A percentile compares a stretch with the other conserved stretches of the same genome.
Evolutionary conservation across 2,329 filamentous ascomycete genomes (phyloP).

Genomic region (Diaporthe batatas): DNA sequence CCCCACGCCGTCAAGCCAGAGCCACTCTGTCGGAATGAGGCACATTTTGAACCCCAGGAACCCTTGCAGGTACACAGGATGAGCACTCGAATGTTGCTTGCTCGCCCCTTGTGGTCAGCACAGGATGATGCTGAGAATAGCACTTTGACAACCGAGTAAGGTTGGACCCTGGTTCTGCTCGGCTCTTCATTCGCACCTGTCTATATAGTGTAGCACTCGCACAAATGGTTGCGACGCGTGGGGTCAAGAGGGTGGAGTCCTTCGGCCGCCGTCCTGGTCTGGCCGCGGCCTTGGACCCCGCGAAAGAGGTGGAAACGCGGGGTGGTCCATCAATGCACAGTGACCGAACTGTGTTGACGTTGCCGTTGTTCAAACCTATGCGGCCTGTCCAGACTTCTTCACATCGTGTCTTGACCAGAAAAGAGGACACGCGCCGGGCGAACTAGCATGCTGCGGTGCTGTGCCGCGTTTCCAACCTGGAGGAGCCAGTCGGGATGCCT

Average conservation of each 20-base stretch:
- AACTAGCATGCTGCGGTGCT: not conserved
- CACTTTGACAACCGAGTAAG: slow-evolving; percentile 6
- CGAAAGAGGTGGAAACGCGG: slow-evolving; percentile 34
- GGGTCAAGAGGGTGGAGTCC: slow-evolving; percentile 16
- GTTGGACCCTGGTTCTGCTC: not conserved
- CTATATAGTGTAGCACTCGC: not conserved
- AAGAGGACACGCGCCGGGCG: not conserved
- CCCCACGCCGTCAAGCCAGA: slow-evolving; percentile 42
- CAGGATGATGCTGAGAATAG: slow-evolving; percentile 1
- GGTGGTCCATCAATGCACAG: slow-evolving; percentile 28
- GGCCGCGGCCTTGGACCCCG: slow-evolving; percentile 21
- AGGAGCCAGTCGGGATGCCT: slow-evolving; percentile 24
- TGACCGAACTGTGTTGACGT: slow-evolving; percentile 7
- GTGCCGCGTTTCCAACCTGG: slow-evolving; percentile 1
- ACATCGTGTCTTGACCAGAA: slow-evolving; percentile 3
- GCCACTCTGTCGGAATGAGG: slow-evolving; percentile 41
- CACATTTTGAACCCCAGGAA: slow-evolving; percentile 31
- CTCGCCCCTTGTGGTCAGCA: not conserved
- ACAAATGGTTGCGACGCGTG: not conserved
- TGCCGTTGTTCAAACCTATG: not conserved
- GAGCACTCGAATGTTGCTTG: slow-evolving; percentile 12
- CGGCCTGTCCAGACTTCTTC: slow-evolving; percentile 6
- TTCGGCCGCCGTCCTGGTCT: slow-evolving; percentile 9
- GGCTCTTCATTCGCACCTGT: not conserved
- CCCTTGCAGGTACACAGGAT: slow-evolving; percentile 14